A percentile compares a stretch with the other conserved stretches of the same genome.
These are phyloP conservation scores for Zanthoxylum bungeanum DNA, from an alignment of 345 rosid species.

Conservation along the genomic window DNA sequence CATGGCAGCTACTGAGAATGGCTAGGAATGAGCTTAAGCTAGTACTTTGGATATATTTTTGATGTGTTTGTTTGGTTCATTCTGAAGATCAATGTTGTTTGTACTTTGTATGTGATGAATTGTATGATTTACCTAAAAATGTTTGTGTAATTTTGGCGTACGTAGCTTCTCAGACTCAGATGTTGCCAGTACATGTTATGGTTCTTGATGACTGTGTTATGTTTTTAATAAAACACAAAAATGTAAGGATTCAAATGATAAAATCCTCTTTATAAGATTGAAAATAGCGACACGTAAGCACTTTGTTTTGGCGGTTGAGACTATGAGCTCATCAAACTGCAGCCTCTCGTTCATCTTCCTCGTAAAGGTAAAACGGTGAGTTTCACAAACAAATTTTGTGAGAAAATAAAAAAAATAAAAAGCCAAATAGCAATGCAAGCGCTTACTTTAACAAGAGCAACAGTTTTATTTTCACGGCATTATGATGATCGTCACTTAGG, in stretches of 20 bases:
- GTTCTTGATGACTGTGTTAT: background rate
- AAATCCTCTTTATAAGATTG: background rate
- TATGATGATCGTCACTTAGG: conserved; percentile 14
- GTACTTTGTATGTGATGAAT: background rate
- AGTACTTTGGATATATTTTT: no score
- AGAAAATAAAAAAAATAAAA: background rate
- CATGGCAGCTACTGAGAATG: no score
- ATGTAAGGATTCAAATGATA: background rate
- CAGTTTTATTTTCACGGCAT: conserved; percentile 23
- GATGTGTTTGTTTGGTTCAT: no score
- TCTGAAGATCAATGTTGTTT: background rate
- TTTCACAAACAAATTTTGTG: background rate
- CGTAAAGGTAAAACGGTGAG: background rate
- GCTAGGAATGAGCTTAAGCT: no score
- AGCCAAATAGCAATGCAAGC: conserved; percentile 29
- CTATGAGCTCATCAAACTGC: background rate
- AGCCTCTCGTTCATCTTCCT: conserved; percentile 30
- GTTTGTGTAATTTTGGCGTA: background rate
- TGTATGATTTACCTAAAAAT: background rate
- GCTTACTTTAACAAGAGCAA: conserved; percentile 24
- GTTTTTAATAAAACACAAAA: background rate
- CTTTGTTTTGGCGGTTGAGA: conserved; percentile 49
- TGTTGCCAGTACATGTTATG: background rate
- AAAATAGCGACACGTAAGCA: conserved; percentile 26
- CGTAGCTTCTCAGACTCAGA: background rate